These are phyloP conservation scores for Colletotrichum sp. DNA, from an alignment of 2,329 filamentous ascomycete species.

Conservation along the genomic window DNA sequence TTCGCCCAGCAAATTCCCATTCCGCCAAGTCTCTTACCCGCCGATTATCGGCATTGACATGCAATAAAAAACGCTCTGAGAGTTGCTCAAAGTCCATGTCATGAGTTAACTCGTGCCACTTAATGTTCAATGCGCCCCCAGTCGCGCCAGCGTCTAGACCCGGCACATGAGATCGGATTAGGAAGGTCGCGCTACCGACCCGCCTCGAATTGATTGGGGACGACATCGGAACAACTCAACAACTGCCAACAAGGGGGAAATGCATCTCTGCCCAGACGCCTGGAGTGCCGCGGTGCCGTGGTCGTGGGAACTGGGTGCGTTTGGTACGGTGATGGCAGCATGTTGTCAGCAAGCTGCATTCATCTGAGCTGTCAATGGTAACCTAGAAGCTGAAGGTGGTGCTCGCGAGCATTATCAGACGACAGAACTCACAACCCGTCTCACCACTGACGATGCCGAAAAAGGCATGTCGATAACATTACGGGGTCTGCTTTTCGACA, in stretches of 20 bases:
- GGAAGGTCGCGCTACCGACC: background rate
- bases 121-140: background rate
- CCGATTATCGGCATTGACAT: background rate
- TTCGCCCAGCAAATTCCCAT: background rate
- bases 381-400: background rate
- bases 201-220: background rate
- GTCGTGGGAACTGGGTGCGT: background rate
- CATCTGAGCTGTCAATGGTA: background rate
- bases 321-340: background rate
- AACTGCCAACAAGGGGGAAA: background rate
- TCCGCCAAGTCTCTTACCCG: background rate
- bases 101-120: background rate
- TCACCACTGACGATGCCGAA: background rate
- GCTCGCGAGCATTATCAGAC: background rate
- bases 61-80: background rate
- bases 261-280: background rate
- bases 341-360: background rate
- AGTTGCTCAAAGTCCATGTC: background rate
- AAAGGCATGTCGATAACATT: background rate
- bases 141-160: background rate
- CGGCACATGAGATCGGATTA: slow-evolving; percentile 7
- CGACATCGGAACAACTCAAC: background rate
- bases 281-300: slow-evolving; percentile 3
- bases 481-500: background rate
- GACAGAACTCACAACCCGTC: background rate